Base-by-base conservation (phyloP, 306 rosid genomes). In the Rosa lucieae region DNA sequence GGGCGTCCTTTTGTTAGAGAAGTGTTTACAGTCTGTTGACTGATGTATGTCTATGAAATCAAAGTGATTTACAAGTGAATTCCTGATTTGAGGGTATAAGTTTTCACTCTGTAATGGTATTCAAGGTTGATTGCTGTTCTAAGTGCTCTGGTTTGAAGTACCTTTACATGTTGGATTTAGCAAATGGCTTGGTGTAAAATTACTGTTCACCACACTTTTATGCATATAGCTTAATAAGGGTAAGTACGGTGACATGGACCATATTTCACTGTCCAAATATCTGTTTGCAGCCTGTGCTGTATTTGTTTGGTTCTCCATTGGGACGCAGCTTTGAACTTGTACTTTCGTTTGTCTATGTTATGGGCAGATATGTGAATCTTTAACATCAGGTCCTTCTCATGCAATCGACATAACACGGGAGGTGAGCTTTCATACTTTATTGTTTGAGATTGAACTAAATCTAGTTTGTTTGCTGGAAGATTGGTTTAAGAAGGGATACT, bases 371-470 rank as follows among this genome's bases (percentile, higher is more conserved):
- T 84, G 85, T 29, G 99, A 92, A 79, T 93, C 97, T 59, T 79
- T 91, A 70, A 95, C 99, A 73, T 90, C 98, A 3, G 97, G 96
- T 71, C 99, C 99, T 84, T 90, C 88, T 78, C 98, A 93, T 84
- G 99, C 98, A 3, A 89, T 93, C 75, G 98, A 93, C 87, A 91
- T 95, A 82, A 92, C 98, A 1, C 87, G 97, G 73, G 98, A 95
- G 97, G 99, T 91, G 82, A 69, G 87, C 71, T 29, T 83, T 74
- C 39, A 63, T 82, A 77, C 74, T 40, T 48, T 68, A 15, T 32
- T n/a, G 7, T 67, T 78, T n/a, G 63, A 70, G 70, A 77, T 77
- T 74, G 62, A 70, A 70, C 67, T 73, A 15, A 75, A 74, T 73
- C 73, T 69, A 48, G 46, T 48, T 73, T 53, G 51, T 69, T 47